phyloP scores from a whole-genome alignment of 768 basidiomycete genomes.

The Auricularia sp. region DNA sequence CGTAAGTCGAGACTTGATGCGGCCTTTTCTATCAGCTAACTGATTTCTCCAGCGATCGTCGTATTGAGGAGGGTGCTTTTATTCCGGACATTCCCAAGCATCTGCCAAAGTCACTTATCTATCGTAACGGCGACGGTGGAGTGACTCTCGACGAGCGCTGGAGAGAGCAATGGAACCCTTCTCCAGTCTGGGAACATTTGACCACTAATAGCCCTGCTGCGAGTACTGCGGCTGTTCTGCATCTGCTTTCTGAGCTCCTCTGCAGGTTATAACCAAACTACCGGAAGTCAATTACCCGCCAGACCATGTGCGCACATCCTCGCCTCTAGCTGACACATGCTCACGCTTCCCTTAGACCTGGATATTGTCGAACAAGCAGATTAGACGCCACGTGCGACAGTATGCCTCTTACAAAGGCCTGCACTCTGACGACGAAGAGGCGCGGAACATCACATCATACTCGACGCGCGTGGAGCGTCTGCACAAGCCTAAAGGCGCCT shows the following conservation, averaged over 20 bases:
- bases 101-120: neutral
- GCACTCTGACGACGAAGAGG: neutral
- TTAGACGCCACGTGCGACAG: neutral
- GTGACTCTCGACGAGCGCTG: neutral
- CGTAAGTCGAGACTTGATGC: conserved; percentile 14
- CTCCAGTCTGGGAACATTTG: neutral
- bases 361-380: neutral
- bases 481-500: neutral
- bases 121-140: neutral
- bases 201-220: neutral
- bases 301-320: neutral
- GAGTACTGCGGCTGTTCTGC: neutral
- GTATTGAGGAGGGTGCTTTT: neutral
- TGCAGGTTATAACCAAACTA: neutral
- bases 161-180: neutral
- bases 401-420: neutral
- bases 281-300: neutral
- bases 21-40: neutral
- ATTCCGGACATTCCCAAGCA: neutral
- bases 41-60: neutral
- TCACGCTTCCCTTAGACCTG: neutral
- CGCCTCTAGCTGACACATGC: neutral
- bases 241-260: neutral
- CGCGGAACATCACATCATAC: neutral
- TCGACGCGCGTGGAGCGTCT: neutral